Evolutionary conservation across 805 yeast genomes (phyloP).

Genomic region (Clavispora asparagi): DNA sequence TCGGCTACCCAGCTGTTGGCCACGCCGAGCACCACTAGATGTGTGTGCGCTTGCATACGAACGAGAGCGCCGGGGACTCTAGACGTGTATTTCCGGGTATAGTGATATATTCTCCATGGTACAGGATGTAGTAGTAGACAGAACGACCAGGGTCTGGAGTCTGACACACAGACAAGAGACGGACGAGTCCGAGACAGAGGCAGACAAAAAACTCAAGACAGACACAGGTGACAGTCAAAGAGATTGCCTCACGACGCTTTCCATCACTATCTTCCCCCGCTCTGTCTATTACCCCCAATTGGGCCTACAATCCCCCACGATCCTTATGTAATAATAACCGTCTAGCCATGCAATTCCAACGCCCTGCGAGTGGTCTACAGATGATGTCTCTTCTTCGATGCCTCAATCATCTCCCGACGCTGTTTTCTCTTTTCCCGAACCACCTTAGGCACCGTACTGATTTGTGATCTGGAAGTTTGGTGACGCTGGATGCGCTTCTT

Average conservation of each 20-base stretch:
- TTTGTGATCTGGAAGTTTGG: conserved; percentile 61
- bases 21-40: conserved; percentile 31
- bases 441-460: conserved; percentile 78
- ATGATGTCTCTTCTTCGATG: conserved; percentile 52
- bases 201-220: too few species aligned
- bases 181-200: too few species aligned
- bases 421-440: conserved; percentile 60
- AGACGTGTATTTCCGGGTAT: conserved; percentile 1
- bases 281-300: too few species aligned
- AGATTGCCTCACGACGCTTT: too few species aligned
- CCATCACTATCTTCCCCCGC: too few species aligned
- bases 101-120: conserved; percentile 1
- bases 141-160: too few species aligned
- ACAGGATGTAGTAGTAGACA: neutral
- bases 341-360: neutral
- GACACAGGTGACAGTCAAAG: too few species aligned
- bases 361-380: neutral
- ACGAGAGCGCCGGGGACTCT: conserved; percentile 1
- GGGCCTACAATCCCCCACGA: neutral
- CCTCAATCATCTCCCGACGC: conserved; percentile 66
- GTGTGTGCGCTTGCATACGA: conserved; percentile 2
- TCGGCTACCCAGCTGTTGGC: conserved; percentile 75
- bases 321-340: conserved; percentile 14
- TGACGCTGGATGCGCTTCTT: conserved; percentile 55
- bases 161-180: too few species aligned